Conservation (phyloP, 1,284 basidiomycete species). For the Ceratobasidium papillatum region DNA sequence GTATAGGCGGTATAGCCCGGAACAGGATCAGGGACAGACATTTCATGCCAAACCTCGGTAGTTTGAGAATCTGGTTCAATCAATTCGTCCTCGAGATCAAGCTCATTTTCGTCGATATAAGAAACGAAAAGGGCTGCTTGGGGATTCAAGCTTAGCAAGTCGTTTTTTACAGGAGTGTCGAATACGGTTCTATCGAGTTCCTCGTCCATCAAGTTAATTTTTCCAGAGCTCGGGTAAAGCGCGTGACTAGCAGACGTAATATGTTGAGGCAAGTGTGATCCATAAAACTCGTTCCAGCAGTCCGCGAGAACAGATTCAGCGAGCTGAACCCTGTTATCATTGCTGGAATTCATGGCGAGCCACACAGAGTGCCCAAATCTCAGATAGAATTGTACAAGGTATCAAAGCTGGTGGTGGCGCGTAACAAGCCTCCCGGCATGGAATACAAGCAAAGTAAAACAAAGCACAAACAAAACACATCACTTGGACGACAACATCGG, state of each 20-base stretch:
- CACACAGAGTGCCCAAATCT: neutral
- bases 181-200: conserved; percentile 10
- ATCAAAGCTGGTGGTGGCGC: neutral
- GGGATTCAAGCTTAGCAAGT: neutral
- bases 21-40: neutral
- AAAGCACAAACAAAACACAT: neutral
- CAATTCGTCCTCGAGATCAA: conserved; percentile 11
- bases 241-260: neutral
- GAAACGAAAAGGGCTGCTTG: neutral
- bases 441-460: neutral
- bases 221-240: neutral
- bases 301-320: neutral
- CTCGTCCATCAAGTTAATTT: neutral
- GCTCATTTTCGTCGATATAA: conserved; percentile 2
- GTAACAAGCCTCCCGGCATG: neutral
- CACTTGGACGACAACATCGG: conserved; percentile 23
- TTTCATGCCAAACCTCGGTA: neutral
- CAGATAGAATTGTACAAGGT: neutral
- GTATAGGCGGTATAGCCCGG: neutral
- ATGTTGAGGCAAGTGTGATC: neutral
- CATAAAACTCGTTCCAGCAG: conserved; percentile 25
- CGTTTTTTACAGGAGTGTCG: neutral
- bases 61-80: neutral
- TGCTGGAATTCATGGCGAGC: neutral
- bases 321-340: neutral